Percentiles rank a stretch among this genome's conserved stretches.
Evolutionary conservation across 176 grass and related monocot genomes (phyloP).

Genomic region (Paspalum notatum): DNA sequence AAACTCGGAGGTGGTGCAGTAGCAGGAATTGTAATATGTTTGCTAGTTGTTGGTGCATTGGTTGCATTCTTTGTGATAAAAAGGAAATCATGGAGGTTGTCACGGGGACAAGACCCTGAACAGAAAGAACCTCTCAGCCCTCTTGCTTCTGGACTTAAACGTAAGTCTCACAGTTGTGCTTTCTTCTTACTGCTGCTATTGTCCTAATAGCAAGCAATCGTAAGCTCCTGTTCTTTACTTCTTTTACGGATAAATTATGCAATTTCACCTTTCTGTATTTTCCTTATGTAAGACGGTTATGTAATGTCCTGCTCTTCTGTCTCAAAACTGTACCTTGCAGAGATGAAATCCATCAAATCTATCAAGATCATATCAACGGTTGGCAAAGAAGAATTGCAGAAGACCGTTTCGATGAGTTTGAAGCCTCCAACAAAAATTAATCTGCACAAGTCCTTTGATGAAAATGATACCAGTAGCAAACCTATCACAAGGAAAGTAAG

Average conservation of each 20-base stretch:
- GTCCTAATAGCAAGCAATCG: neutral
- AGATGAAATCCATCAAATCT: slow-evolving; percentile 71
- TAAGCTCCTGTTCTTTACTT: neutral
- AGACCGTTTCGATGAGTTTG: slow-evolving; percentile 73
- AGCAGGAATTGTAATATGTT: slow-evolving; percentile 87
- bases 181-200: slow-evolving; percentile 1
- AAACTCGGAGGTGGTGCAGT: slow-evolving; percentile 70
- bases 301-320: neutral
- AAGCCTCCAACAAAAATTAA: slow-evolving; percentile 91
- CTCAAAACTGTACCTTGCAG: slow-evolving; percentile 48
- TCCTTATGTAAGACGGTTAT: neutral
- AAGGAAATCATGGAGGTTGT: slow-evolving; percentile 55
- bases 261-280: slow-evolving; percentile 23
- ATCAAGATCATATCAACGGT: slow-evolving; percentile 63
- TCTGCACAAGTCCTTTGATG: slow-evolving; percentile 72
- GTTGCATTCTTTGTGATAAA: slow-evolving; percentile 69
- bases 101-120: slow-evolving; percentile 49
- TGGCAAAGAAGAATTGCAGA: slow-evolving; percentile 52
- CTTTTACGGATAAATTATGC: neutral
- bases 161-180: slow-evolving; percentile 28
- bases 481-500: slow-evolving; percentile 62
- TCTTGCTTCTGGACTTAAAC: slow-evolving; percentile 63
- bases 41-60: slow-evolving; percentile 59
- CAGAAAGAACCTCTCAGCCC: slow-evolving; percentile 70
- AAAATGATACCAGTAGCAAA: slow-evolving; percentile 65